Percentiles rank a stretch among this genome's conserved stretches.
These are phyloP conservation scores for Musa balbisiana DNA, from an alignment of 202 grass and related monocot genomes.

Conservation along the genomic window DNA sequence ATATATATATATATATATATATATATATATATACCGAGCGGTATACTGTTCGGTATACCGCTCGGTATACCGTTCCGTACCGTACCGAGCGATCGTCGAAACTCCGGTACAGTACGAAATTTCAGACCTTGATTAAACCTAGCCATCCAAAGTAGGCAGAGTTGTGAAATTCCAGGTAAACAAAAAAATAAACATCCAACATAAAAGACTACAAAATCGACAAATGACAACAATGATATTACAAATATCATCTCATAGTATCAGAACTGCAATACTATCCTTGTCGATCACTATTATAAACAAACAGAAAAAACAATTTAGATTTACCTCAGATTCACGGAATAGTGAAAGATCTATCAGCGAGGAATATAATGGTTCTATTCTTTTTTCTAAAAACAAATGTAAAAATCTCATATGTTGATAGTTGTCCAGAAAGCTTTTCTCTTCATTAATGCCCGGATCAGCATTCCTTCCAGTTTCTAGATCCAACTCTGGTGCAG, in stretches of 20 bases:
- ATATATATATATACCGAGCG: no score
- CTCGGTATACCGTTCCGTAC: no score
- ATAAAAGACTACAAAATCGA: no score
- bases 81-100: no score
- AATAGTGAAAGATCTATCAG: constrained; percentile 49
- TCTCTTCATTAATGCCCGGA: constrained; percentile 24
- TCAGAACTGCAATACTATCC: background rate
- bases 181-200: no score
- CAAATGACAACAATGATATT: no score
- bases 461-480: constrained; percentile 30
- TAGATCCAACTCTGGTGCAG: constrained; percentile 35
- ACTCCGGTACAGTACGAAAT: no score
- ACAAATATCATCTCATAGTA: background rate
- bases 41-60: no score
- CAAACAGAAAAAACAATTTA: background rate
- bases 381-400: constrained; percentile 38
- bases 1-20: no score
- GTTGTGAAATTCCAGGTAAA: background rate
- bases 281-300: background rate
- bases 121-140: no score
- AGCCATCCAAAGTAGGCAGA: background rate
- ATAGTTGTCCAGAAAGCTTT: constrained; percentile 15
- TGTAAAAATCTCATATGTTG: constrained; percentile 25
- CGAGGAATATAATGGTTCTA: constrained; percentile 50
- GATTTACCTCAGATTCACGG: constrained; percentile 71